Evolutionary conservation across 2,329 filamentous ascomycete genomes (phyloP).

Genomic region (Aspergillus piperis): DNA sequence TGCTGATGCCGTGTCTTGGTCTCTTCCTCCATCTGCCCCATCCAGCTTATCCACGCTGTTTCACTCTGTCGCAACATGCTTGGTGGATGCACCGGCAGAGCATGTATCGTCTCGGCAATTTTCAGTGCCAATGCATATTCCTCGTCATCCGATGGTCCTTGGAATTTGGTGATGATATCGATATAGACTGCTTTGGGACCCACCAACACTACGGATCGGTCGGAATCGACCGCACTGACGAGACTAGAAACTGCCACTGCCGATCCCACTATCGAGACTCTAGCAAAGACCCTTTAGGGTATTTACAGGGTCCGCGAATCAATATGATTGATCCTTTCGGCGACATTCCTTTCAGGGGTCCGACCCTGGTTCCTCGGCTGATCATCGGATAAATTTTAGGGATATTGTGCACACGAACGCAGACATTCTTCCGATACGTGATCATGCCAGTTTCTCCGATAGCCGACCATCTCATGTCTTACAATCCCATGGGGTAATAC

Average conservation of each 20-base stretch:
- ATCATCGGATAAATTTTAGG: neutral
- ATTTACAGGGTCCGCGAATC: neutral
- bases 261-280: neutral
- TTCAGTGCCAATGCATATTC: neutral
- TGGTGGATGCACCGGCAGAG: neutral
- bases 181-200: neutral
- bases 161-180: neutral
- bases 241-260: neutral
- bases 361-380: neutral
- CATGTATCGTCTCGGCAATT: neutral
- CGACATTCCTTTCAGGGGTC: neutral
- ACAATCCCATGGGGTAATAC: neutral
- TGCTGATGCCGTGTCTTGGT: neutral
- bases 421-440: neutral
- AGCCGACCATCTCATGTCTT: neutral
- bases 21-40: neutral
- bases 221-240: neutral
- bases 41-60: neutral
- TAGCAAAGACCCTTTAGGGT: neutral
- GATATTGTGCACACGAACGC: neutral
- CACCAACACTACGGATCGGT: neutral
- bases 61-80: neutral
- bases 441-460: neutral
- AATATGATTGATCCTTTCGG: neutral
- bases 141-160: neutral